Percentiles rank a stretch among this genome's conserved stretches.
Evolutionary conservation across 2,329 filamentous ascomycete genomes (phyloP).

Genomic region (Claviceps arundinis): DNA sequence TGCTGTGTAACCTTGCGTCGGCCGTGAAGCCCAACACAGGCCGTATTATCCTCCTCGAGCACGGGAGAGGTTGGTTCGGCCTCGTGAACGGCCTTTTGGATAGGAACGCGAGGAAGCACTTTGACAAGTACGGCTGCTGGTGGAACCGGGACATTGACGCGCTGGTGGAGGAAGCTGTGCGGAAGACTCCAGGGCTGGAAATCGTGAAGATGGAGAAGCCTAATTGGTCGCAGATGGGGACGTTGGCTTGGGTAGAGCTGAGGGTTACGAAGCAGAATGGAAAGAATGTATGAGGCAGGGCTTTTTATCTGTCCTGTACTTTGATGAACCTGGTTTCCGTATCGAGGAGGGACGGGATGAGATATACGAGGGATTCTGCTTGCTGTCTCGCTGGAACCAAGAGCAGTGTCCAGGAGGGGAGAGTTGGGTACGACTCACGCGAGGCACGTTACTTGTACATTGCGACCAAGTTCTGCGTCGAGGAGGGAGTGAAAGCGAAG

Average conservation of each 20-base stretch:
- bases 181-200: slow-evolving; percentile 38
- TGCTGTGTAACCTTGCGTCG: slow-evolving; percentile 40
- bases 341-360: too few species aligned
- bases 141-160: slow-evolving; percentile 51
- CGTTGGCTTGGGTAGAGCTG: slow-evolving; percentile 45
- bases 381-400: too few species aligned
- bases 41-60: slow-evolving; percentile 48
- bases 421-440: too few species aligned
- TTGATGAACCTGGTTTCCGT: too few species aligned
- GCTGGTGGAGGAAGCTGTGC: slow-evolving; percentile 37
- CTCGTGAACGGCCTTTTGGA: slow-evolving; percentile 45
- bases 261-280: slow-evolving; percentile 10
- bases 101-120: slow-evolving; percentile 39
- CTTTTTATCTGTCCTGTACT: too few species aligned
- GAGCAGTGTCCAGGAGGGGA: too few species aligned
- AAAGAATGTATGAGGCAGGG: neutral
- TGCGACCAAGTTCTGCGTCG: too few species aligned
- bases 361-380: too few species aligned
- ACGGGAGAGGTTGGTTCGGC: slow-evolving; percentile 42
- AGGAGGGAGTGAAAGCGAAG: too few species aligned
- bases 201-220: slow-evolving; percentile 41
- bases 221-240: slow-evolving; percentile 40
- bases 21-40: slow-evolving; percentile 40
- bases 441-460: too few species aligned
- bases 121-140: slow-evolving; percentile 51